Conservation (phyloP, 2,329 filamentous ascomycete genomes). For the Pseudovirgaria hyperparasitica region DNA sequence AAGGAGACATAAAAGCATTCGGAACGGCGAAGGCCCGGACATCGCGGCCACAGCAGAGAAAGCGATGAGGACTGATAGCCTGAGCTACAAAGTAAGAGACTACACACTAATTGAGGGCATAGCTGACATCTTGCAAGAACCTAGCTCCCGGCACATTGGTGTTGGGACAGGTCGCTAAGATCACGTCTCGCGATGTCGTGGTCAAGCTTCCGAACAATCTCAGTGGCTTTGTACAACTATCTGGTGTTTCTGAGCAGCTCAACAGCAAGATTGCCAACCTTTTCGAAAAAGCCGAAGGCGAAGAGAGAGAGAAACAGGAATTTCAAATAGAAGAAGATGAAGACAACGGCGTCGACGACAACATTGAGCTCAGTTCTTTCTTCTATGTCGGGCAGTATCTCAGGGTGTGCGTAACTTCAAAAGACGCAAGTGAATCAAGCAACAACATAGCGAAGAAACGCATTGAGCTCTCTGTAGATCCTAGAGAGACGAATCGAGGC, state of each 20-base stretch:
- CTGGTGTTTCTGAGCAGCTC: slow-evolving; percentile 73
- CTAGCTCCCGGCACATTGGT: slow-evolving; percentile 76
- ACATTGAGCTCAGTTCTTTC: slow-evolving; percentile 61
- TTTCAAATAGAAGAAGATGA: slow-evolving; percentile 39
- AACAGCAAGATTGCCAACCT: slow-evolving; percentile 61
- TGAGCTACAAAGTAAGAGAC: slow-evolving; percentile 69
- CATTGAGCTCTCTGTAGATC: slow-evolving; percentile 79
- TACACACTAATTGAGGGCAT: slow-evolving; percentile 1
- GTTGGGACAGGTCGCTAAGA: slow-evolving; percentile 71
- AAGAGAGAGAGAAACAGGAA: slow-evolving; percentile 41
- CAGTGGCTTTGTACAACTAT: slow-evolving; percentile 76
- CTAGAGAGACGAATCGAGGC: slow-evolving; percentile 63
- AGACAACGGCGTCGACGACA: no score
- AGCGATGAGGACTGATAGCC: slow-evolving; percentile 61
- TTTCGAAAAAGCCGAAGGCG: slow-evolving; percentile 48
- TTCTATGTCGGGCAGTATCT: slow-evolving; percentile 82
- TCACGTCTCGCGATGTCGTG: slow-evolving; percentile 67
- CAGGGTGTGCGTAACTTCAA: slow-evolving; percentile 70
- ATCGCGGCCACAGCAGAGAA: slow-evolving; percentile 30
- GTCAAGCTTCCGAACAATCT: slow-evolving; percentile 88
- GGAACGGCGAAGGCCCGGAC: slow-evolving; percentile 27
- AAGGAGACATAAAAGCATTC: slow-evolving; percentile 39
- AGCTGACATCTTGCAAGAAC: slow-evolving; percentile 42
- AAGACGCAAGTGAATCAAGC: slow-evolving; percentile 48
- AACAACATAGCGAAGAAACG: slow-evolving; percentile 57